These are phyloP conservation scores for Prunus mongolica DNA, from an alignment of 306 rosid species.

Conservation along the genomic window DNA sequence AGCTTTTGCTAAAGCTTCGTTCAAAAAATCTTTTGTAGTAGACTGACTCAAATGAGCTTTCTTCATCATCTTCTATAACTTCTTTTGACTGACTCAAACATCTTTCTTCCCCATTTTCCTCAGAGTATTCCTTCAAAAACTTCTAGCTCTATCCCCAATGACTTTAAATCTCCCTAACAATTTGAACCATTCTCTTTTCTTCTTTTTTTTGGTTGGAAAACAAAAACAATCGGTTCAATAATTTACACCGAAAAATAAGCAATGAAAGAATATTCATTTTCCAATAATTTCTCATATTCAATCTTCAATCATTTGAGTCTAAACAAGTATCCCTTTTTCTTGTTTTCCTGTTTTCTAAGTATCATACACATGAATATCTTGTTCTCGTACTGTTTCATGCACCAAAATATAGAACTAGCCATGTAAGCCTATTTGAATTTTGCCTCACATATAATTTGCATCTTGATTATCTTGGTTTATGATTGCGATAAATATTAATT, in stretches of 20 bases:
- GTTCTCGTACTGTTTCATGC: no score
- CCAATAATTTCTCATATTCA: neutral
- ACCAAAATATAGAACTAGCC: no score
- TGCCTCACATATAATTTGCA: neutral
- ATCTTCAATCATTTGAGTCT: no score
- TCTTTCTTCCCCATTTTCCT: conserved; percentile 50
- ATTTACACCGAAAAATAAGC: no score
- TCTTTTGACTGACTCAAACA: conserved; percentile 80
- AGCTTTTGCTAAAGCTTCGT: conserved; percentile 53
- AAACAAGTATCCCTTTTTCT: no score
- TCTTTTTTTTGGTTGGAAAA: neutral
- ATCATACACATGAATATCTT: no score
- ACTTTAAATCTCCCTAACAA: conserved; percentile 18
- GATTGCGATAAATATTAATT: neutral
- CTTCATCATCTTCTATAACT: conserved; percentile 56
- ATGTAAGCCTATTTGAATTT: no score
- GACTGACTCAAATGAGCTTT: conserved; percentile 45
- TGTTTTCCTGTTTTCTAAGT: no score
- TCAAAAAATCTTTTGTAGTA: conserved; percentile 37
- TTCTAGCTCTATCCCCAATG: conserved; percentile 38
- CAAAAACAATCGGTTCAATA: no score
- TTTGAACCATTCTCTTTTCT: neutral
- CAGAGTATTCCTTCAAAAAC: conserved; percentile 21
- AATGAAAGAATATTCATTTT: neutral
- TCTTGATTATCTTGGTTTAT: neutral